Conservation (phyloP, 2,329 filamentous ascomycete species). For the Neofusicoccum cordaticola region DNA sequence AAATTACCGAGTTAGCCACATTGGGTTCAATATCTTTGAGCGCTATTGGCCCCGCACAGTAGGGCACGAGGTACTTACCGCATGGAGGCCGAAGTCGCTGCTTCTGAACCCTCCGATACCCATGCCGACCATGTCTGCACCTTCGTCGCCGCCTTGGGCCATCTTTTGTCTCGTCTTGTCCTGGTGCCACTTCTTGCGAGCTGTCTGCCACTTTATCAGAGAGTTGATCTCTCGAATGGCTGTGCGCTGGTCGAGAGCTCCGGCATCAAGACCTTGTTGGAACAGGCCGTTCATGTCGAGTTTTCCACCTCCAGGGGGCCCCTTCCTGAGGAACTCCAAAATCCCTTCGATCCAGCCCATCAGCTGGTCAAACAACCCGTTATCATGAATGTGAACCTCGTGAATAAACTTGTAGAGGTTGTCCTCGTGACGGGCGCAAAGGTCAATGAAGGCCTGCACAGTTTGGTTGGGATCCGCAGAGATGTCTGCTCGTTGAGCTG, state of each 20-base stretch:
- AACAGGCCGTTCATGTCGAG: constrained; percentile 94
- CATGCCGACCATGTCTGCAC: constrained; percentile 43
- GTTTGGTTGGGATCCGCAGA: constrained; percentile 97
- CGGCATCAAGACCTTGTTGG: constrained; percentile 69
- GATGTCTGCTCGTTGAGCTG: constrained; percentile 70
- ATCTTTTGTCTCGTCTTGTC: constrained; percentile 99
- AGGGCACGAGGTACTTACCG: constrained; percentile 47
- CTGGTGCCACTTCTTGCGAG: constrained; percentile 95
- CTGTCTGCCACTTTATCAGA: constrained; percentile 90
- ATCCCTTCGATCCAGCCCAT: constrained; percentile 98
- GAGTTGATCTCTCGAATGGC: constrained; percentile 78
- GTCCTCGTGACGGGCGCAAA: constrained; percentile 90
- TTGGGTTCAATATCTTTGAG: background rate
- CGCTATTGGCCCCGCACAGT: background rate
- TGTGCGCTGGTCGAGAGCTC: constrained; percentile 66
- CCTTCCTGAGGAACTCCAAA: constrained; percentile 84
- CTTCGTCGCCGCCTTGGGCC: constrained; percentile 68
- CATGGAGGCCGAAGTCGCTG: constrained; percentile 85
- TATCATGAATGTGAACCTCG: constrained; percentile 94
- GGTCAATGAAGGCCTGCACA: constrained; percentile 94
- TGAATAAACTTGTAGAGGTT: constrained; percentile 99
- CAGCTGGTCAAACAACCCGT: constrained; percentile 90
- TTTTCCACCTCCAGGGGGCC: constrained; percentile 72
- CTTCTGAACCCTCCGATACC: constrained; percentile 58
- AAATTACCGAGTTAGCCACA: background rate